Evolutionary conservation across 208 protist species (phyloP).

Genomic region (Naegleria gruberi): DNA sequence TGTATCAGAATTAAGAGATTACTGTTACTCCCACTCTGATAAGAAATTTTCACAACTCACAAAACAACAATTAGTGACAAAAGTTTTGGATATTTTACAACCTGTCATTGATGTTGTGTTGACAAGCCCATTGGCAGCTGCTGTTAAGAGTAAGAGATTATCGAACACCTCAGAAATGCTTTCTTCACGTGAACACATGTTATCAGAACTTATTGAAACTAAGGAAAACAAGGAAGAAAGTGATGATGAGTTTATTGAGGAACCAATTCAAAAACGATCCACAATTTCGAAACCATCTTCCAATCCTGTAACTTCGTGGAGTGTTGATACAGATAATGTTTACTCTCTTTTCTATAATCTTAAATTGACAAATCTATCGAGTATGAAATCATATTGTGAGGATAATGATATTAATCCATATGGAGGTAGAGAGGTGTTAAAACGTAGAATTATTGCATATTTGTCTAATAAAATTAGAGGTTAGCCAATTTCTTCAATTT

Average conservation of each 20-base stretch:
- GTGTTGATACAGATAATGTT: background rate
- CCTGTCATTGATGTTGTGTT: background rate
- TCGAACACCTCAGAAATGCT: too few species aligned
- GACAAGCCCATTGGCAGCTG: background rate
- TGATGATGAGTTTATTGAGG: too few species aligned
- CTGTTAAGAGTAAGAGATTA: background rate
- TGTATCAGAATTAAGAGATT: background rate
- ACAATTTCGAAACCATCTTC: too few species aligned
- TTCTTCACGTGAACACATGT: background rate
- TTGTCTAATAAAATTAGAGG: background rate
- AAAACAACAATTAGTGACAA: background rate
- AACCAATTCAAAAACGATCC: too few species aligned
- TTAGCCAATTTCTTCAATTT: background rate
- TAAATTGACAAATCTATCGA: background rate
- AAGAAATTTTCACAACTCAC: background rate
- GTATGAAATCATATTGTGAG: background rate
- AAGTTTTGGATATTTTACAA: background rate
- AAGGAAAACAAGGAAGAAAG: background rate
- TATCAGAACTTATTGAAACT: background rate
- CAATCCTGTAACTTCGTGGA: too few species aligned
- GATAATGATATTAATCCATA: background rate
- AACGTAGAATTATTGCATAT: background rate
- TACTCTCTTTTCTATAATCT: background rate
- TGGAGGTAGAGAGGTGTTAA: background rate
- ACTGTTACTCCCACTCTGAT: background rate